Evolutionary conservation across 1,139 yeast genomes (phyloP).

Genomic region (Yamadazyma blattariae): DNA sequence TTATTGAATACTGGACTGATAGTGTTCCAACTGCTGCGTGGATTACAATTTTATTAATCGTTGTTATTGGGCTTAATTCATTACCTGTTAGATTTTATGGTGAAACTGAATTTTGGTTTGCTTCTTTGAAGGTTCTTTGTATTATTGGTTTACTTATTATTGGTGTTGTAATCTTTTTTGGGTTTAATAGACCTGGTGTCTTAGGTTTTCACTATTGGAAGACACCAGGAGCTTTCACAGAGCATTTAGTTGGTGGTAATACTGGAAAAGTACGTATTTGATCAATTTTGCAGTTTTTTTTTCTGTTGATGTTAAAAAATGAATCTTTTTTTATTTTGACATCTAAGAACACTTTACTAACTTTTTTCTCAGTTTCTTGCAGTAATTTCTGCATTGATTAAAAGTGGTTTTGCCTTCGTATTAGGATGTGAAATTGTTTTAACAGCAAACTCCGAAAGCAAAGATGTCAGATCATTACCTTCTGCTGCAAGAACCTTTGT

Average conservation of each 20-base stretch:
- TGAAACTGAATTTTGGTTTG: constrained; percentile 31
- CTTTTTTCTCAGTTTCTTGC: too few species aligned
- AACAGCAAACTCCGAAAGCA: constrained; percentile 46
- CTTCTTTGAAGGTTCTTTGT: constrained; percentile 24
- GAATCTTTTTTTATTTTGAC: too few species aligned
- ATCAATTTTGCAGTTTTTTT: too few species aligned
- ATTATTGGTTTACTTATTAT: constrained; percentile 23
- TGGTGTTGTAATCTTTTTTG: constrained; percentile 28
- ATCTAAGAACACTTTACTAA: too few species aligned
- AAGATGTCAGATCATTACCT: constrained; percentile 47
- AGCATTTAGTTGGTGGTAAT: constrained; percentile 17
- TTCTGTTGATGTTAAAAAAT: too few species aligned
- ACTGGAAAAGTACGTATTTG: too few species aligned
- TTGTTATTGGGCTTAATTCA: constrained; percentile 22
- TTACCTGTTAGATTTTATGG: constrained; percentile 29
- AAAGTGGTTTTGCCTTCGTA: constrained; percentile 29
- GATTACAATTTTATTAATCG: constrained; percentile 25
- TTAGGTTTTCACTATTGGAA: constrained; percentile 31
- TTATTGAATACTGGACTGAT: constrained; percentile 66
- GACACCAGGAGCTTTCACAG: constrained; percentile 24
- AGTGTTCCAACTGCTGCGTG: constrained; percentile 27
- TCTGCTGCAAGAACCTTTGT: constrained; percentile 47
- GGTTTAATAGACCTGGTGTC: constrained; percentile 18
- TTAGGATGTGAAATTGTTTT: constrained; percentile 53
- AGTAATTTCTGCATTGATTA: too few species aligned